Evolutionary conservation across 1,139 yeast species (phyloP), one percentile per base, ranked within the genome.

Genomic region (Blastobotrys petasosporus): DNA sequence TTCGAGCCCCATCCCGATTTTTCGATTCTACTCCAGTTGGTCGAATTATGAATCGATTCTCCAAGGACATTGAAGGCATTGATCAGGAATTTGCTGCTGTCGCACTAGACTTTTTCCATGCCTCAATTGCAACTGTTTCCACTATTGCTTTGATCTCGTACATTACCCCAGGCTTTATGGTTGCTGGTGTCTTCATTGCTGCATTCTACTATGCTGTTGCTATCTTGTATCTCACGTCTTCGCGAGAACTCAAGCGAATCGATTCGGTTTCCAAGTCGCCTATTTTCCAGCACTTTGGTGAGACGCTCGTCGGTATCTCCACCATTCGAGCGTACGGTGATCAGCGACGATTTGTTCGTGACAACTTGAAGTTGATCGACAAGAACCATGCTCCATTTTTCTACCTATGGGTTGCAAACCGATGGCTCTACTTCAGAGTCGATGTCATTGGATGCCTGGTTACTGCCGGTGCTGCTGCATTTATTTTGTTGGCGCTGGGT

Each of bases 301-400:
- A 92, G 67, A 86, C 97, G 6, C 74, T 92, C 58, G 80, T 79
- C 33, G 98, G 98, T 61, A 87, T 88, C 30, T 80, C 95, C n/a
- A 90, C 97, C 2, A 90, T 92, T 54, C 81, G 98, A 66, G 98
- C 98, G 6, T 92, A 86, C 64, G 97, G 97, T 55, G 92, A 87
- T 58, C 95, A 88, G 63, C 75, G 84, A 46, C 75, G 94, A 58
- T 92, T 92, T 63, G 75, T 87, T 73, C 75, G 76, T 57, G 90
- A 86, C 60, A 92, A 90, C 64, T 69, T 90, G 69, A 69, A 70
- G 50, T 82, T 82, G 49, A 82, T 92, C 52, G 97, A 92, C 64
- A 74, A 75, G 42, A 90, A 88, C 65, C 88, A 86, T 64, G 75
- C 85, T 56, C 97, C 98, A 5, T 92, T 88, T 70, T 88, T 87